phyloP scores from a whole-genome alignment of 2,329 filamentous ascomycete species.

The Cladosporium oxysporum region DNA sequence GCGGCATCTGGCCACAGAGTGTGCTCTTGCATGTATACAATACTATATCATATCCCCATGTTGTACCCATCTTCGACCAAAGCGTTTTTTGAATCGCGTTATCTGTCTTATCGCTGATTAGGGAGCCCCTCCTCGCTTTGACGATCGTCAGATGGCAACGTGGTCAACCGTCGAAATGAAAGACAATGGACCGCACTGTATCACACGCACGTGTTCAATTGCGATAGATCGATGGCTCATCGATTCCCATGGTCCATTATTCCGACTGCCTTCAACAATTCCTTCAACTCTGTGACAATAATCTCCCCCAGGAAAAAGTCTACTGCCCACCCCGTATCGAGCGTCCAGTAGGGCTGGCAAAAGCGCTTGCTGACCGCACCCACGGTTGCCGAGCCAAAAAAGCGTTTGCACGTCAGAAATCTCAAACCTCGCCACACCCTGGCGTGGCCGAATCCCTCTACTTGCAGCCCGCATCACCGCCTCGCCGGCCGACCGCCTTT shows the following conservation, averaged over 20 bases:
- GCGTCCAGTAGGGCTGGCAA: not conserved
- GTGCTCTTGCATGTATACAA: not conserved
- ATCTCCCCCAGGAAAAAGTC: not conserved
- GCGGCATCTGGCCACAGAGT: not conserved
- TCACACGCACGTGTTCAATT: not conserved
- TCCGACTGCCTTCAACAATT: not conserved
- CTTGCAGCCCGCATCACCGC: slow-evolving; percentile 9
- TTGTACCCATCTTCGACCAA: too few relatives aligned
- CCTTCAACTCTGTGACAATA: not conserved
- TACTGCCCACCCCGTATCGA: not conserved
- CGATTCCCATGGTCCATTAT: not conserved
- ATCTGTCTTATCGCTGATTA: slow-evolving; percentile 2
- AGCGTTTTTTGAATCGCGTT: not conserved
- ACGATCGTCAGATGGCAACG: slow-evolving; percentile 7
- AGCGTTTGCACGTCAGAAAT: slow-evolving; percentile 2
- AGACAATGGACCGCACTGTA: not conserved
- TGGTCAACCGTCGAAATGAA: not conserved
- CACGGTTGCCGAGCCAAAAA: slow-evolving; percentile 1
- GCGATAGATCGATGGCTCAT: not conserved
- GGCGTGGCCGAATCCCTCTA: not conserved
- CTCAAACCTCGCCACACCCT: slow-evolving; percentile 10
- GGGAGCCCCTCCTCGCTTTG: not conserved
- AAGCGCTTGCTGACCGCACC: slow-evolving; percentile 1
- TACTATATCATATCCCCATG: too few relatives aligned
- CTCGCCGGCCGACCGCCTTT: slow-evolving; percentile 15